Percentiles rank a stretch among this genome's conserved stretches.
phyloP scores from a whole-genome alignment of 495 filamentous ascomycete genomes.

The Saxophila tyrrhenica region DNA sequence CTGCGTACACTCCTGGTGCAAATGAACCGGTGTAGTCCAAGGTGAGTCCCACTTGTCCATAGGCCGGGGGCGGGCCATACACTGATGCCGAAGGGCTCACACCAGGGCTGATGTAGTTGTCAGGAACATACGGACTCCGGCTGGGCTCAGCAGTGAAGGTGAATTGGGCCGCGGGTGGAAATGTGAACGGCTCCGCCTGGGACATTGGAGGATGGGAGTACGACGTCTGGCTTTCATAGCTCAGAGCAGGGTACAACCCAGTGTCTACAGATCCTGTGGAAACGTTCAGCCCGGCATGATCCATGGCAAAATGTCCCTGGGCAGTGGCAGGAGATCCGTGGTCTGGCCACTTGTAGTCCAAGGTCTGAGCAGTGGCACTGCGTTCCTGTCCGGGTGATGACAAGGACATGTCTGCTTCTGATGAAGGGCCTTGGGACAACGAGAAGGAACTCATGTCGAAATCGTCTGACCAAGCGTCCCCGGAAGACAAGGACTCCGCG shows the following conservation, averaged over 20 bases:
- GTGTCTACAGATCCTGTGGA: conserved; percentile 7
- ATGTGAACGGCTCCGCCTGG: conserved; percentile 8
- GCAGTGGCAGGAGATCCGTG: neutral
- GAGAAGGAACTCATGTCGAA: conserved; percentile 3
- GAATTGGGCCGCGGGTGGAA: conserved; percentile 6
- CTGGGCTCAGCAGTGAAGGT: conserved; percentile 1
- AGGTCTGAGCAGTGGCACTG: conserved; percentile 1
- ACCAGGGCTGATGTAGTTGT: neutral
- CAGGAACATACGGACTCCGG: neutral
- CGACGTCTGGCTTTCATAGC: conserved; percentile 19
- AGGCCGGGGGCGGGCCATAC: neutral
- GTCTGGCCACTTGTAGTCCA: neutral
- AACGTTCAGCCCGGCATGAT: conserved; percentile 6
- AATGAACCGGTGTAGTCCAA: neutral
- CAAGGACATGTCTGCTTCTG: conserved; percentile 2
- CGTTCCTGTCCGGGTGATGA: conserved; percentile 5
- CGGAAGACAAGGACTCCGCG: conserved; percentile 6
- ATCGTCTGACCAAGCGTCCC: conserved; percentile 9
- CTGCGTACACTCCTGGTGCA: neutral
- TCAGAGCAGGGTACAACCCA: conserved; percentile 17
- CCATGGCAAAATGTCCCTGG: neutral
- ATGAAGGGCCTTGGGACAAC: conserved; percentile 4
- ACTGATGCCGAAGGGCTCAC: neutral
- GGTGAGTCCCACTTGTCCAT: neutral
- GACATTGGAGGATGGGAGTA: conserved; percentile 10